Conservation (phyloP, 257 asterid genomes). For the Apocynum venetum region DNA sequence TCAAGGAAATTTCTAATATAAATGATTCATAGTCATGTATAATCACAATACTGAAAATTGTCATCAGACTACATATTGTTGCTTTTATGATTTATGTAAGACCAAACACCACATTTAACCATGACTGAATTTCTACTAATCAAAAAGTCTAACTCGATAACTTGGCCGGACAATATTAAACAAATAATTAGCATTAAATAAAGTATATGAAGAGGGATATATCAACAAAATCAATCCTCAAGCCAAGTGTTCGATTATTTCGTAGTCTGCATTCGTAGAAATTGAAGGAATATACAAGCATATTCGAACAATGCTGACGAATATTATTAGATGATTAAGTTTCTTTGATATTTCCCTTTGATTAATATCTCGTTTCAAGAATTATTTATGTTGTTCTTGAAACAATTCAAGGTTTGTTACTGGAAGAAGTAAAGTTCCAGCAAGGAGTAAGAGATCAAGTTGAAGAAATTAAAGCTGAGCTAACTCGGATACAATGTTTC, state of each 20-base stretch:
- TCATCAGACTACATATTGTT: too few relatives aligned
- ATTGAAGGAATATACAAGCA: background rate
- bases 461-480: constrained; percentile 25
- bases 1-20: too few relatives aligned
- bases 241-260: background rate
- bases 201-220: background rate
- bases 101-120: too few relatives aligned
- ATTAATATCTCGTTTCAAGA: background rate
- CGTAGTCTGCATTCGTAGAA: background rate
- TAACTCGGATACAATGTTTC: constrained; percentile 31
- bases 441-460: constrained; percentile 28
- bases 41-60: too few relatives aligned
- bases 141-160: background rate
- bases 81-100: too few relatives aligned
- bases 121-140: background rate
- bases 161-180: background rate
- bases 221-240: background rate
- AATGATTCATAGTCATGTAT: too few relatives aligned
- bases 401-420: constrained; percentile 12
- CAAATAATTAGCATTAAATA: background rate
- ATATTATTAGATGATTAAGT: background rate
- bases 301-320: background rate
- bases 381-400: constrained; percentile 5
- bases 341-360: background rate
- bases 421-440: constrained; percentile 24